phyloP scores from a whole-genome alignment of 176 grass and related monocot species.

The Zoysia japonica region DNA sequence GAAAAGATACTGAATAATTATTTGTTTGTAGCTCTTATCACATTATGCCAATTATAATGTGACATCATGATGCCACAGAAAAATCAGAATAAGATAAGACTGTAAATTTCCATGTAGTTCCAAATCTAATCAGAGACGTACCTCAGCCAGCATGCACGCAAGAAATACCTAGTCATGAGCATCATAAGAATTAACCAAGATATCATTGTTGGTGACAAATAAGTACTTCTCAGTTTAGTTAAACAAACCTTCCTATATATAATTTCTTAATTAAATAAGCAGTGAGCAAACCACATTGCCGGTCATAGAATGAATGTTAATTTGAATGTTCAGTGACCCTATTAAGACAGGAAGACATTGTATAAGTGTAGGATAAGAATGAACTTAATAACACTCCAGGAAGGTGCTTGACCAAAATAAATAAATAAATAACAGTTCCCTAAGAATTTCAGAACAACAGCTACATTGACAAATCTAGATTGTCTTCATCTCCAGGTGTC shows the following conservation, averaged over 20 bases:
- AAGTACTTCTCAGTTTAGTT: background rate
- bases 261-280: slow-evolving; percentile 91
- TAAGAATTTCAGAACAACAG: slow-evolving; percentile 61
- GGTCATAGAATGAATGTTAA: slow-evolving; percentile 24
- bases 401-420: slow-evolving; percentile 82
- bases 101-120: background rate
- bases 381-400: slow-evolving; percentile 75
- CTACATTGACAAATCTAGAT: slow-evolving; percentile 31
- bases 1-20: slow-evolving; percentile 34
- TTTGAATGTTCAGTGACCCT: background rate
- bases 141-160: slow-evolving; percentile 92
- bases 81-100: slow-evolving; percentile 14
- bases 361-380: slow-evolving; percentile 3
- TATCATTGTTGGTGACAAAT: background rate
- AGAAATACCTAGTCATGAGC: slow-evolving; percentile 86
- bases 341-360: background rate
- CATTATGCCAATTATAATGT: slow-evolving; percentile 97
- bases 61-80: slow-evolving; percentile 98
- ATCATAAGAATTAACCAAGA: slow-evolving; percentile 59
- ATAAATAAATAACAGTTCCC: slow-evolving; percentile 60
- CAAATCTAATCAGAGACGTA: slow-evolving; percentile 30
- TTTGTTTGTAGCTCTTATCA: slow-evolving; percentile 95
- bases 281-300: slow-evolving; percentile 80
- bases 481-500: too few species aligned
- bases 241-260: slow-evolving; percentile 89